Conservation (phyloP, 805 yeast species). For the Metschnikowia hibisci region DNA sequence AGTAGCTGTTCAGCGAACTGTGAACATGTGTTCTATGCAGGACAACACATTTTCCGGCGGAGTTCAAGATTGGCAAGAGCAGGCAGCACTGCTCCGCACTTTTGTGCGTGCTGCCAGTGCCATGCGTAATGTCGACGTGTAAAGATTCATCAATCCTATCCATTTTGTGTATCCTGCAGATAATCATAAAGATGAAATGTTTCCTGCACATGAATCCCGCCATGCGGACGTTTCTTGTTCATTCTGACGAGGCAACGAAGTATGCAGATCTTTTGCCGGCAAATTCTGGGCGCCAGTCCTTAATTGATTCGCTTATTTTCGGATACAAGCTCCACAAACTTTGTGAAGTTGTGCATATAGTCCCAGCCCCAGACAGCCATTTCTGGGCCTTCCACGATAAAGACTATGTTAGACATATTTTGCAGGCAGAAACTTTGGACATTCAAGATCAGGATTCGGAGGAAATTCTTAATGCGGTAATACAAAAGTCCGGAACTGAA, state of each 20-base stretch:
- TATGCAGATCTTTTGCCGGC: slow-evolving; percentile 45
- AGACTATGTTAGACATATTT: slow-evolving; percentile 38
- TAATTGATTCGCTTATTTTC: slow-evolving; percentile 38
- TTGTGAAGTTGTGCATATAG: slow-evolving; percentile 24
- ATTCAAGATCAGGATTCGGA: too few species aligned
- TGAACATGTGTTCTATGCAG: neutral
- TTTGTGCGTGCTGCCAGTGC: slow-evolving; percentile 6
- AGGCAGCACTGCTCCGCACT: slow-evolving; percentile 4
- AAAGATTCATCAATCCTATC: neutral
- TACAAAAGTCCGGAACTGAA: too few species aligned
- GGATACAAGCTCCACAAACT: slow-evolving; percentile 36
- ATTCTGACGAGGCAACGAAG: neutral
- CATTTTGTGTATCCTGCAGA: neutral
- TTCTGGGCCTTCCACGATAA: slow-evolving; percentile 48
- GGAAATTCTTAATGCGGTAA: too few species aligned
- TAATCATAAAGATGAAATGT: too few species aligned
- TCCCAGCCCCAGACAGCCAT: slow-evolving; percentile 32
- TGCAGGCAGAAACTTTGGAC: slow-evolving; percentile 16
- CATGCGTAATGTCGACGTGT: slow-evolving; percentile 7
- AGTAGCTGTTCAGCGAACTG: neutral
- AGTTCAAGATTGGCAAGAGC: slow-evolving; percentile 20
- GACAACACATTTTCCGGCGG: slow-evolving; percentile 7
- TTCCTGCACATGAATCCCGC: neutral
- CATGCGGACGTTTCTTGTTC: neutral
- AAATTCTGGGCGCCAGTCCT: slow-evolving; percentile 47